Percentiles rank a stretch among this genome's conserved stretches.
Evolutionary conservation across 371 early-diverging fungal genomes (phyloP).

Genomic region (Lichtheimia ornata): DNA sequence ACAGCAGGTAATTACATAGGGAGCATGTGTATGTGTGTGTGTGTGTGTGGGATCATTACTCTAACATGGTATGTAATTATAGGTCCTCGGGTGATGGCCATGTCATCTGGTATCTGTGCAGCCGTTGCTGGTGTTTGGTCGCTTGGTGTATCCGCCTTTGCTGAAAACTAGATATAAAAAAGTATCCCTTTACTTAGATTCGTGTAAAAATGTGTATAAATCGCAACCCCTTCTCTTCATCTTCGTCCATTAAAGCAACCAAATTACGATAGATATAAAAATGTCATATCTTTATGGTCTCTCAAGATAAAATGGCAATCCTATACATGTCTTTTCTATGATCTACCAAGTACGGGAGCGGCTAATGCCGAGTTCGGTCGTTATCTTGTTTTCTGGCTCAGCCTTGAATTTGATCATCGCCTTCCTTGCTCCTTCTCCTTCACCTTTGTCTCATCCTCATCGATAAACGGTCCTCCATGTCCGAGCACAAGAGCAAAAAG

Average conservation of each 20-base stretch:
- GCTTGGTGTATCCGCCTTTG: slow-evolving; percentile 35
- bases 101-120: slow-evolving; percentile 64
- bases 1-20: slow-evolving; percentile 48
- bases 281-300: too few relatives aligned
- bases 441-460: too few relatives aligned
- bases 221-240: slow-evolving; percentile 1
- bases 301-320: too few relatives aligned
- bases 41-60: background rate
- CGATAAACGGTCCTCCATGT: slow-evolving; percentile 19
- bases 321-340: too few relatives aligned
- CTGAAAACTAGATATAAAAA: slow-evolving; percentile 21
- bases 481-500: slow-evolving; percentile 45
- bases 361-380: background rate
- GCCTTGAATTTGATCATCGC: slow-evolving; percentile 3
- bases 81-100: slow-evolving; percentile 55
- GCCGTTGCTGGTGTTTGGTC: slow-evolving; percentile 57
- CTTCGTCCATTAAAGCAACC: too few relatives aligned
- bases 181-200: too few relatives aligned
- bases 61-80: background rate
- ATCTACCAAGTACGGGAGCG: too few relatives aligned
- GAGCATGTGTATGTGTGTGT: too few relatives aligned
- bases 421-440: background rate
- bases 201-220: too few relatives aligned
- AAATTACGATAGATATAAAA: too few relatives aligned
- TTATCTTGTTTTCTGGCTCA: background rate